Conservation (phyloP, 1,139 yeast species). For the Yamadazyma aaseri region DNA sequence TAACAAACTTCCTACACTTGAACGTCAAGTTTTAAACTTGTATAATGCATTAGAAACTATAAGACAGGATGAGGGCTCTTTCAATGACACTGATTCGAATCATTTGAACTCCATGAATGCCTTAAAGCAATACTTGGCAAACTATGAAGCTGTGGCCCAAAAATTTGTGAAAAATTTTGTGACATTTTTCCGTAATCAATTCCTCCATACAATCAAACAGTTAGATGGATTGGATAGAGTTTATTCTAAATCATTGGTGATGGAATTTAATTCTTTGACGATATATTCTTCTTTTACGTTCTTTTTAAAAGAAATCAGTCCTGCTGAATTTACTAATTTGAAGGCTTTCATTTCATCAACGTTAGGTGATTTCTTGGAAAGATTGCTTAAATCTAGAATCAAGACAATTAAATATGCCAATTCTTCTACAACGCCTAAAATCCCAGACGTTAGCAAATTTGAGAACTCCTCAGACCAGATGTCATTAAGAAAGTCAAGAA, state of each 20-base stretch:
- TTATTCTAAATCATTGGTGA: constrained; percentile 23
- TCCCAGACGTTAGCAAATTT: constrained; percentile 3
- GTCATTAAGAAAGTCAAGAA: constrained; percentile 30
- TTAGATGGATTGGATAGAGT: constrained; percentile 25
- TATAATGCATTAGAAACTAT: constrained; percentile 65
- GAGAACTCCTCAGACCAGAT: constrained; percentile 12
- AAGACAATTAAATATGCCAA: constrained; percentile 19
- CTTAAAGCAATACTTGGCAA: constrained; percentile 61
- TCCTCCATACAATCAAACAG: constrained; percentile 35
- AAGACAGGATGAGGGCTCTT: constrained; percentile 42
- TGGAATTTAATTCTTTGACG: constrained; percentile 43
- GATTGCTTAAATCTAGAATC: constrained; percentile 23
- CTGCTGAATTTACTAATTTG: constrained; percentile 29
- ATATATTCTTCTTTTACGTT: constrained; percentile 62
- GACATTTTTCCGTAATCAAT: constrained; percentile 42
- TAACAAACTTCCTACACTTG: constrained; percentile 49
- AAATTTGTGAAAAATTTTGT: constrained; percentile 53
- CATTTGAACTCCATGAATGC: constrained; percentile 73
- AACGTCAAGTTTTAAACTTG: constrained; percentile 56
- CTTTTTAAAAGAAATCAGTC: constrained; percentile 61
- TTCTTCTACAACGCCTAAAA: constrained; percentile 6
- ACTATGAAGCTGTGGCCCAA: constrained; percentile 57
- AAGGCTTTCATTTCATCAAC: constrained; percentile 25
- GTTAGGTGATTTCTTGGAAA: constrained; percentile 30
- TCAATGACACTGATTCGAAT: constrained; percentile 26